Percentiles rank a stretch among this genome's conserved stretches.
Conservation (phyloP, 768 basidiomycete species). For the Trametes cubensis region DNA sequence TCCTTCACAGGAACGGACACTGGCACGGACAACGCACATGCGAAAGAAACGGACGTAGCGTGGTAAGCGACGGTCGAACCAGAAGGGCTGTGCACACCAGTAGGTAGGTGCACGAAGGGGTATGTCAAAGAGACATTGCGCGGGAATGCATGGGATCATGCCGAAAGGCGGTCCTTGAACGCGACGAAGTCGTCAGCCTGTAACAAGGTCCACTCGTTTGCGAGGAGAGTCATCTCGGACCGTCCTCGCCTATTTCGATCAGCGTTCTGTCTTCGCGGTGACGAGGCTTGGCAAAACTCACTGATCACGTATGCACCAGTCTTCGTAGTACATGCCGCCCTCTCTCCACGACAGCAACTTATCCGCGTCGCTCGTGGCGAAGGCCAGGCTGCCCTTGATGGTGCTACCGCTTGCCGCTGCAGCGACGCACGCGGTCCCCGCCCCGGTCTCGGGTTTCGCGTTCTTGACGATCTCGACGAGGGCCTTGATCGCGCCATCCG, state of each 20-base stretch:
- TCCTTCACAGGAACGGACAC: too few species aligned
- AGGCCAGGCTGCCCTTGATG: slow-evolving; percentile 40
- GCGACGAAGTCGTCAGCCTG: slow-evolving; percentile 28
- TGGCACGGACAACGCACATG: too few species aligned
- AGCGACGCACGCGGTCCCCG: background rate
- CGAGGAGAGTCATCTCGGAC: slow-evolving; percentile 54
- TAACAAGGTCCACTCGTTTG: slow-evolving; percentile 51
- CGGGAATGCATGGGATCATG: background rate
- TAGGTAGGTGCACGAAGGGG: background rate
- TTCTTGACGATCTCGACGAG: slow-evolving; percentile 49
- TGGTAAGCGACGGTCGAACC: too few species aligned
- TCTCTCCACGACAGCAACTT: slow-evolving; percentile 47
- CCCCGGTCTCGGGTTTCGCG: background rate
- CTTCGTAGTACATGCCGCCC: slow-evolving; percentile 50
- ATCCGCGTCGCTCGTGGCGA: slow-evolving; percentile 6
- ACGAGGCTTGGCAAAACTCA: slow-evolving; percentile 30
- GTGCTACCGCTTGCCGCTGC: background rate
- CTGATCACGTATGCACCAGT: slow-evolving; percentile 65
- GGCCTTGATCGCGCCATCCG: slow-evolving; percentile 53
- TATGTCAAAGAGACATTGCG: too few species aligned
- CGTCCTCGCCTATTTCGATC: slow-evolving; percentile 50
- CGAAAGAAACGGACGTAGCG: too few species aligned
- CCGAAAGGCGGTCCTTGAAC: slow-evolving; percentile 18
- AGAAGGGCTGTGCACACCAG: background rate
- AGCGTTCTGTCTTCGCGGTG: background rate